Base-by-base conservation (phyloP, 192 early-diverging fungal species). In the Coemansia sp. region DNA sequence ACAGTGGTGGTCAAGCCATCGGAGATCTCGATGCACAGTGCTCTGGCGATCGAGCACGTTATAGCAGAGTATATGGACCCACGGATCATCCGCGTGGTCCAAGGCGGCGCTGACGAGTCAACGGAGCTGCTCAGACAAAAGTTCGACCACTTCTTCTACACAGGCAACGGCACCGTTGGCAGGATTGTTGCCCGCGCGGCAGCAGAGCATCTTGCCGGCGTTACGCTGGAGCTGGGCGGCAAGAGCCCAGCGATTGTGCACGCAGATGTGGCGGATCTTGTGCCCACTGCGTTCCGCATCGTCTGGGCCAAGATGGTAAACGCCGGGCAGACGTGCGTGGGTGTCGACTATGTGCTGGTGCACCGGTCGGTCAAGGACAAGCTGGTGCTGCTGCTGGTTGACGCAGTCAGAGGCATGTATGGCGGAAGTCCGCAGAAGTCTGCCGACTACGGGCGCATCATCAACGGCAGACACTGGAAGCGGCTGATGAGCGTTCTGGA, bases 131-230 rank as follows among this genome's bases (percentile, higher is more conserved):
- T 97, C n/a, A 74, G 83, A 37, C 73, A 90, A 31, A 84, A 84
- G 51, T 96, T 94, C 61, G 93, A 99, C 76, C 90, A 94, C 73
- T 95, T 94, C 67, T 93, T 93, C 62, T 99, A 94, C 78, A 99
- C 96, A 0, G 96, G 96, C 58, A 90, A 85, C 67, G 86, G 86
- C 10, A 40, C 58, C 16, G 90, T 99, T 31, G 96, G 89, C 39
- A 90, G 87, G 65, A 86, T 95, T 29, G 85, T 97, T 26, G 92
- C 92, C 84, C 40, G 51, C 16, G 94, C 94, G 23, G 95, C 94
- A 25, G 89, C 91, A 18, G 89, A 95, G 71, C 77, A 93, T 53
- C 84, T 95, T 42, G 92, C 94, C 4, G 89, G 90, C n/a, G 90
- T 94, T 6, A 88, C 92, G 40, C 86, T 99, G 40, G 96, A 97